Conservation (phyloP, 2,329 filamentous ascomycete species). For the Colletotrichum orbiculare region DNA sequence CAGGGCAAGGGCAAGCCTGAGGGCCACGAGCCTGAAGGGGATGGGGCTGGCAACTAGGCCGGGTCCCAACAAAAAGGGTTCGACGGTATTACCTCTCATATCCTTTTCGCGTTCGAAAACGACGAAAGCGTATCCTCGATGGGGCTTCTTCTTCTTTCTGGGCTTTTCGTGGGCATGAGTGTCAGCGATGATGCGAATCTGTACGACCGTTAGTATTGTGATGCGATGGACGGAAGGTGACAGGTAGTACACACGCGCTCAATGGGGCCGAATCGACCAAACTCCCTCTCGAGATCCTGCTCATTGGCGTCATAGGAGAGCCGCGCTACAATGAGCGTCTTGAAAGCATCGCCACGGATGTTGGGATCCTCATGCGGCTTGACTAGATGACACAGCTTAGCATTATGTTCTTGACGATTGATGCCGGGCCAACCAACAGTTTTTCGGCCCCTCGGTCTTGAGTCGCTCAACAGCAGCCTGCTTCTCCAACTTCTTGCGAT, state of each 20-base stretch:
- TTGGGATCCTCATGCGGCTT: conserved; percentile 88
- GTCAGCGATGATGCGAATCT: conserved; percentile 91
- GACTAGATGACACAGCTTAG: conserved; percentile 60
- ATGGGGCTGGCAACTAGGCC: conserved; percentile 36
- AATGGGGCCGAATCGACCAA: conserved; percentile 92
- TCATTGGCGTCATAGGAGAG: conserved; percentile 91
- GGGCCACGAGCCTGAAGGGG: conserved; percentile 53
- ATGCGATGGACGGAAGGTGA: conserved; percentile 9
- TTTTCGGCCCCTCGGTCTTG: conserved; percentile 68
- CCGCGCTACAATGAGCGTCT: conserved; percentile 91
- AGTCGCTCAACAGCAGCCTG: conserved; percentile 73
- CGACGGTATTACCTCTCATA: conserved; percentile 88
- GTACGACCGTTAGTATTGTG: conserved; percentile 28
- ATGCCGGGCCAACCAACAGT: conserved; percentile 51
- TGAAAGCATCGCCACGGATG: conserved; percentile 92
- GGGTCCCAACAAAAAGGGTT: conserved; percentile 29
- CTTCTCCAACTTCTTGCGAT: conserved; percentile 86
- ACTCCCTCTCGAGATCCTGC: conserved; percentile 91
- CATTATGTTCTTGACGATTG: conserved; percentile 15
- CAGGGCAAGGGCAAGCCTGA: conserved; percentile 54
- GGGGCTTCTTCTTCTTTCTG: conserved; percentile 83
- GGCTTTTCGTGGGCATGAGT: conserved; percentile 74
- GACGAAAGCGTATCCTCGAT: conserved; percentile 94
- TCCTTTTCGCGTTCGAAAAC: conserved; percentile 98
- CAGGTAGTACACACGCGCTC: conserved; percentile 74